These are phyloP conservation scores for Penstemon newberryi DNA, from an alignment of 257 asterid genomes.

Conservation along the genomic window DNA sequence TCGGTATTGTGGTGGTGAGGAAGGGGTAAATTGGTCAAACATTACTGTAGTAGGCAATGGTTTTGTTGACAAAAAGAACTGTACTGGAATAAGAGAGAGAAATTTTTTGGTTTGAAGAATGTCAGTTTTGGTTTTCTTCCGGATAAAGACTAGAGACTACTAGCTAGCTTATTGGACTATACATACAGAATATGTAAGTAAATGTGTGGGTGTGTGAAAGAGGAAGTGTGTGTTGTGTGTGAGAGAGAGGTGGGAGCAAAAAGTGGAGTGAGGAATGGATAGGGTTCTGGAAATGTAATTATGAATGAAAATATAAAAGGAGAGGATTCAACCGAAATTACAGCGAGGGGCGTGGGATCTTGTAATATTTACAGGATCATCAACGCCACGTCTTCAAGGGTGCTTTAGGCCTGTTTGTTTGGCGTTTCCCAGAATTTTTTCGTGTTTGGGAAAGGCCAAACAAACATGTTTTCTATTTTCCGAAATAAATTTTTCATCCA, in stretches of 20 bases:
- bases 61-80: constrained; percentile 23
- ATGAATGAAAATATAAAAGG: background rate
- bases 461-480: too few relatives aligned
- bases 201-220: constrained; percentile 18
- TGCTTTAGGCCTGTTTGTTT: too few relatives aligned
- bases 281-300: constrained; percentile 44
- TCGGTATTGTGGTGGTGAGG: constrained; percentile 19
- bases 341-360: constrained; percentile 18
- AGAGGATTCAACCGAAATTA: constrained; percentile 18
- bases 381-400: background rate
- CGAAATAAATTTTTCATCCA: too few relatives aligned
- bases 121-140: constrained; percentile 26
- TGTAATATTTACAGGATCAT: constrained; percentile 21
- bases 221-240: constrained; percentile 22
- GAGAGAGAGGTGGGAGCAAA: constrained; percentile 32
- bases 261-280: constrained; percentile 50
- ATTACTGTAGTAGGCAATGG: constrained; percentile 38
- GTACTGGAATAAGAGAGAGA: constrained; percentile 37
- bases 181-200: background rate
- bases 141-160: constrained; percentile 34
- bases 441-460: too few relatives aligned
- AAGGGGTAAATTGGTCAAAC: constrained; percentile 45
- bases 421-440: too few relatives aligned
- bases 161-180: constrained; percentile 10
- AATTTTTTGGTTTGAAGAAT: constrained; percentile 17